Base-by-base conservation (phyloP, 441 rosid species). In the Croton laevigatus region DNA sequence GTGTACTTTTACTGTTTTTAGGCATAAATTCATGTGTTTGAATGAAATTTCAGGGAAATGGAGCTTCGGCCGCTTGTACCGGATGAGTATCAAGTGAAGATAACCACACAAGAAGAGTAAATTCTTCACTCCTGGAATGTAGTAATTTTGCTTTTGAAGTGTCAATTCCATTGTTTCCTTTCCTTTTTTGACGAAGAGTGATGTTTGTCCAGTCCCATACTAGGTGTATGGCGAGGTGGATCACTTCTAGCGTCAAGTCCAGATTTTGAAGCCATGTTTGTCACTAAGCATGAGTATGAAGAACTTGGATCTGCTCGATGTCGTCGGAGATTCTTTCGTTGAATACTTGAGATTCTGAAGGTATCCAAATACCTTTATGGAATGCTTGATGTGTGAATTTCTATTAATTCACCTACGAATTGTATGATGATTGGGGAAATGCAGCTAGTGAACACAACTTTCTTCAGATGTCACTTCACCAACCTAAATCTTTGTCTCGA, bases 201-300 rank as follows among this genome's bases (percentile, higher is more conserved):
- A 36, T 71, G 13, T 46, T 62, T 78, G 60, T 69, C 69, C 86
- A 90, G 99, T 81, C 97, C 99, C 51, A 79, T 94, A 66, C 80
- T 87, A 63, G 98, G 94, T 71, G 96, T 90, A 55, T 94, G 99
- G 99, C 85, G 96, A 84, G 98, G 98, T 14, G 99, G 98, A 71
- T 94, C 99, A 36, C 90, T 92, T 67, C 76, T 94, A 84, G 98
- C 99, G 59, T 92, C 97, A 27, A 92, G 94, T 82, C 98, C 98
- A 0, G 97, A 88, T 76, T 94, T 84, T 76, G 87, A 92, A 76
- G 80, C 90, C 22, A 94, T 89, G 93, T 92, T 94, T 48, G 88
- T 90, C 69, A 90, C 99, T 76, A 94, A 94, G 83, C 81, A 89
- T 12, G 99, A 94, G 68, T 94, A 90, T 19, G 99, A 94, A 81